Evolutionary conservation across 2,329 filamentous ascomycete genomes (phyloP).

Genomic region (Ramichloridium luteum): DNA sequence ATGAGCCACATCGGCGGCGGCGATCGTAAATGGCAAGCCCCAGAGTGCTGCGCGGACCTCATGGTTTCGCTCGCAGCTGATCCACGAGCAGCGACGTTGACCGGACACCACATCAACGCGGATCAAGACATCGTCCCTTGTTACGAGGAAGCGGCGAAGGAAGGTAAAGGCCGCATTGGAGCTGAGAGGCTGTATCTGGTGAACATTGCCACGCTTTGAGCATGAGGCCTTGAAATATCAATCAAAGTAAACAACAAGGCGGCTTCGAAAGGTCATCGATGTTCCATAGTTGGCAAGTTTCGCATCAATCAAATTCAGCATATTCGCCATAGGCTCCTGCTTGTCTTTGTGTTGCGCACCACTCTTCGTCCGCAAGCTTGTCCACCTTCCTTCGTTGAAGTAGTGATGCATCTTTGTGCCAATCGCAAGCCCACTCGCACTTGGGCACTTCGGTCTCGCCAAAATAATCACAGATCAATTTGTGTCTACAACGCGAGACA

Average conservation of each 20-base stretch:
- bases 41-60: conserved; percentile 10
- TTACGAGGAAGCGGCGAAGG: conserved; percentile 12
- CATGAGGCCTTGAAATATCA: too few relatives aligned
- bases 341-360: conserved; percentile 36
- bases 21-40: conserved; percentile 6
- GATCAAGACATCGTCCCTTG: conserved; percentile 9
- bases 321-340: conserved; percentile 29
- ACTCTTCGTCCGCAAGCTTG: conserved; percentile 37
- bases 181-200: conserved; percentile 12
- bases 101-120: conserved; percentile 13
- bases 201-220: conserved; percentile 5
- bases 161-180: conserved; percentile 9
- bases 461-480: conserved; percentile 64
- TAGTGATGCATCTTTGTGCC: conserved; percentile 32
- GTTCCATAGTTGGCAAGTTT: too few relatives aligned
- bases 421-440: conserved; percentile 39
- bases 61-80: conserved; percentile 14
- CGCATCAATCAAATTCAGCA: conserved; percentile 23
- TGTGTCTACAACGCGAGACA: conserved; percentile 60
- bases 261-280: too few relatives aligned
- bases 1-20: conserved; percentile 1
- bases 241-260: too few relatives aligned
- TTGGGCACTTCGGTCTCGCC: conserved; percentile 39
- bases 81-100: conserved; percentile 9
- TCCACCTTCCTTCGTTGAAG: conserved; percentile 33